These are phyloP conservation scores for Penicillium sp. DNA, from an alignment of 2,329 filamentous ascomycete genomes.

Conservation along the genomic window DNA sequence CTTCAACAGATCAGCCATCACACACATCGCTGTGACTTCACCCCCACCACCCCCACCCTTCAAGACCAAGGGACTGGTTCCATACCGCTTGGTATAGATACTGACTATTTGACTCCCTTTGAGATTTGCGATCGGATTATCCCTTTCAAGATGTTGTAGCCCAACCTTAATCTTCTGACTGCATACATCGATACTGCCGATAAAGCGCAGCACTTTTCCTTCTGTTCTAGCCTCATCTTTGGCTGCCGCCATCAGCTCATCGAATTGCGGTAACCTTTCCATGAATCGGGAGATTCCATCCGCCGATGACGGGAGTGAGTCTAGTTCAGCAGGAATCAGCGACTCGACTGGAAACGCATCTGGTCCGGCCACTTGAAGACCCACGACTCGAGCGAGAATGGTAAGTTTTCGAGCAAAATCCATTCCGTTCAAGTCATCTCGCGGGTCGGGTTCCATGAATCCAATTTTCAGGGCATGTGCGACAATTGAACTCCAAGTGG, in stretches of 20 bases:
- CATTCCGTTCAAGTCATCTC: constrained; percentile 82
- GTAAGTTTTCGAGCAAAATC: constrained; percentile 93
- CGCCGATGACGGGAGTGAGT: constrained; percentile 61
- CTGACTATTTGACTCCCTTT: constrained; percentile 99
- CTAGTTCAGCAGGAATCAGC: constrained; percentile 83
- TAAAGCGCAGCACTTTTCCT: constrained; percentile 90
- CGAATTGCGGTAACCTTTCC: constrained; percentile 73
- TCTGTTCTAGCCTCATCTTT: constrained; percentile 79
- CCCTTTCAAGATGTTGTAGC: constrained; percentile 81
- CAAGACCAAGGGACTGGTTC: constrained; percentile 84
- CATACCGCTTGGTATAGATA: constrained; percentile 96
- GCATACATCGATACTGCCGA: constrained; percentile 84
- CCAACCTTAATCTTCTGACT: constrained; percentile 84
- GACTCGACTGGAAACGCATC: constrained; percentile 91
- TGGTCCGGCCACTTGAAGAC: constrained; percentile 76
- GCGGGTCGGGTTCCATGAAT: constrained; percentile 85
- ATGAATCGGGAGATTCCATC: constrained; percentile 77
- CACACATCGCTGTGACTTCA: constrained; percentile 96
- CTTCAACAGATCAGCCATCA: constrained; percentile 88
- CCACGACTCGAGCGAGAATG: constrained; percentile 83
- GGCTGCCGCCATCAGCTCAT: constrained; percentile 80
- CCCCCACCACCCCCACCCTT: constrained; percentile 93
- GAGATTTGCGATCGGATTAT: constrained; percentile 86
- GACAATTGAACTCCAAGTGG: constrained; percentile 88
- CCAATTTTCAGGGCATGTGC: constrained; percentile 87